Evolutionary conservation across 2,329 filamentous ascomycete genomes (phyloP).

Genomic region (Aspergillus tanneri): DNA sequence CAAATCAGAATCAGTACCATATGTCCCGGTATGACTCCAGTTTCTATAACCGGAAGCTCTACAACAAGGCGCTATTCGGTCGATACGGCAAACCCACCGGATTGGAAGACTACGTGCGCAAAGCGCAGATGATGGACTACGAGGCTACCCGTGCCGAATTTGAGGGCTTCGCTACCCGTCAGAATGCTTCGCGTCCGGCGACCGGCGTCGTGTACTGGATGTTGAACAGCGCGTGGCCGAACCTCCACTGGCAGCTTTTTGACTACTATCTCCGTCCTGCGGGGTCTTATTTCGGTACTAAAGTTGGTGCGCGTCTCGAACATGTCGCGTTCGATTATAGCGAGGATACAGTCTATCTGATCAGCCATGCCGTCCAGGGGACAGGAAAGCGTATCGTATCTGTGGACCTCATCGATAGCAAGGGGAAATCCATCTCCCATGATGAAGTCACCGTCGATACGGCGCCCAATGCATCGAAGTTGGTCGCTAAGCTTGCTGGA

Average conservation of each 20-base stretch:
- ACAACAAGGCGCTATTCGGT: conserved; percentile 55
- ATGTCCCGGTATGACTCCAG: conserved; percentile 58
- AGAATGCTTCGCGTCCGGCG: conserved; percentile 53
- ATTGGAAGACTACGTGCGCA: conserved; percentile 59
- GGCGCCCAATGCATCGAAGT: conserved; percentile 48
- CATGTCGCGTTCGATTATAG: conserved; percentile 58
- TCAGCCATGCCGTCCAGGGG: conserved; percentile 53
- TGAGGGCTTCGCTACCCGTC: conserved; percentile 56
- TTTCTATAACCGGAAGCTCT: conserved; percentile 58
- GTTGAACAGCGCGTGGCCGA: conserved; percentile 65
- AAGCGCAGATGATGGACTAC: conserved; percentile 63
- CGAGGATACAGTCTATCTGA: conserved; percentile 48
- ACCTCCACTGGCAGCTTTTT: conserved; percentile 64
- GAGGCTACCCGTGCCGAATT: conserved; percentile 62
- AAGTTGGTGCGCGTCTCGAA: conserved; percentile 52
- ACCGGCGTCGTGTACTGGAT: conserved; percentile 68
- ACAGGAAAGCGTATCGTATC: conserved; percentile 45
- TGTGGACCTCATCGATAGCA: conserved; percentile 51
- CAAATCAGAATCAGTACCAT: conserved; percentile 57
- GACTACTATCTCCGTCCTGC: conserved; percentile 62
- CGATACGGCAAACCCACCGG: conserved; percentile 54
- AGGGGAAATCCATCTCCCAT: conserved; percentile 47
- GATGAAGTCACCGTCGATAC: conserved; percentile 36
- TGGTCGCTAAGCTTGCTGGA: conserved; percentile 33
- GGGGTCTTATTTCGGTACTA: conserved; percentile 61